Conservation (phyloP, 2,329 filamentous ascomycete genomes). For the Blumeria hordei region DNA sequence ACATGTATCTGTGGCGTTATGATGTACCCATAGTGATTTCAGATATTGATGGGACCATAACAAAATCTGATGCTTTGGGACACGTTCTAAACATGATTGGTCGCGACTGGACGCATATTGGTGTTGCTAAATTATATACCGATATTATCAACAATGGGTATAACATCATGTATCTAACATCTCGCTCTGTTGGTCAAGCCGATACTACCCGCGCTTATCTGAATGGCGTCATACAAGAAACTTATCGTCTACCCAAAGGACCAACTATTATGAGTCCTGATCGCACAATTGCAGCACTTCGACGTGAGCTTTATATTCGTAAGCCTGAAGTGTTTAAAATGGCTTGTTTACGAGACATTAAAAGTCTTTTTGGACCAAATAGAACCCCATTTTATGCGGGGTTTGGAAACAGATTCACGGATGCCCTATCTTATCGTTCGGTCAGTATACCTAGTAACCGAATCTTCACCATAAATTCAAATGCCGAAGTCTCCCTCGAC, state of each 20-base stretch:
- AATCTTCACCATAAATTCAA: constrained; percentile 97
- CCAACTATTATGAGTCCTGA: constrained; percentile 92
- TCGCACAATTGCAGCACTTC: constrained; percentile 74
- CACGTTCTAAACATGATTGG: constrained; percentile 94
- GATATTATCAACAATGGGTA: constrained; percentile 92
- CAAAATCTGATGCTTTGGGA: constrained; percentile 83
- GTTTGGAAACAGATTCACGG: constrained; percentile 88
- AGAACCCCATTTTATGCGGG: constrained; percentile 83
- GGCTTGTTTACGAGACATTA: constrained; percentile 87
- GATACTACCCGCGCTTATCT: constrained; percentile 79
- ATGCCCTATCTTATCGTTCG: constrained; percentile 84
- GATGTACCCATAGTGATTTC: constrained; percentile 90
- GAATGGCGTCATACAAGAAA: constrained; percentile 70
- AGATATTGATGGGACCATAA: constrained; percentile 96
- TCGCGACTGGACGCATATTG: constrained; percentile 90
- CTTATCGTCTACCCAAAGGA: constrained; percentile 63
- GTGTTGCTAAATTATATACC: constrained; percentile 89
- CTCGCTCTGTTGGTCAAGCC: constrained; percentile 76
- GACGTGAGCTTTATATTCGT: constrained; percentile 78
- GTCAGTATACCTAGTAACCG: constrained; percentile 85
- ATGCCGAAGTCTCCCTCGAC: constrained; percentile 83
- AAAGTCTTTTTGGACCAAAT: constrained; percentile 57
- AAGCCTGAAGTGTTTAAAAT: constrained; percentile 99
- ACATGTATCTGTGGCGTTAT: constrained; percentile 83
- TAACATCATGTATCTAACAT: constrained; percentile 96